These are phyloP conservation scores for Fusarium globosum DNA, from an alignment of 2,329 filamentous ascomycete genomes.

Conservation along the genomic window DNA sequence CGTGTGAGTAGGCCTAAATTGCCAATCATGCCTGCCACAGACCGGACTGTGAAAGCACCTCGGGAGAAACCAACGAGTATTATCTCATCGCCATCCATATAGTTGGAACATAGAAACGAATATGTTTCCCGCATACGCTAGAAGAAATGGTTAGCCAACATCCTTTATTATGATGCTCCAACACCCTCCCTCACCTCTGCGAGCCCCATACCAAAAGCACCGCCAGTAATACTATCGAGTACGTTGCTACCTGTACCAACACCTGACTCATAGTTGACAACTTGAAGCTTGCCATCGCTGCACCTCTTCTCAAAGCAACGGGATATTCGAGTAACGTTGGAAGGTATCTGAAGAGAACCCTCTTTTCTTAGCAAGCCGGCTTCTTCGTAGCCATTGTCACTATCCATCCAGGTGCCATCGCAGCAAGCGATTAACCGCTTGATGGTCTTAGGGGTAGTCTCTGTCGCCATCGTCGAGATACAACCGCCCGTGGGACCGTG, in stretches of 20 bases:
- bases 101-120: conserved; percentile 71
- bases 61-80: conserved; percentile 68
- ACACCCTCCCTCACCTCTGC: conserved; percentile 55
- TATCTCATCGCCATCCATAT: conserved; percentile 67
- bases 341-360: conserved; percentile 62
- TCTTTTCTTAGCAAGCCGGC: conserved; percentile 50
- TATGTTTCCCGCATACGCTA: conserved; percentile 71
- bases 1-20: conserved; percentile 64
- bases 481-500: not conserved
- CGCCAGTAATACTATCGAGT: conserved; percentile 63
- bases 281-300: conserved; percentile 64
- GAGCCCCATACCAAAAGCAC: conserved; percentile 66
- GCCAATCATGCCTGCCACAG: conserved; percentile 64
- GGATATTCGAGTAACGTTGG: conserved; percentile 70
- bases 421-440: conserved; percentile 65
- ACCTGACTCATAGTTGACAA: conserved; percentile 71
- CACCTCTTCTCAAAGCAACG: conserved; percentile 65
- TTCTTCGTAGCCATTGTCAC: conserved; percentile 60
- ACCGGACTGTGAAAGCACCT: conserved; percentile 69
- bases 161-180: not conserved
- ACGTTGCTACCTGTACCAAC: conserved; percentile 65
- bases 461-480: conserved; percentile 7
- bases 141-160: conserved; percentile 3
- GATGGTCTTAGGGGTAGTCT: conserved; percentile 20
- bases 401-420: conserved; percentile 66